These are phyloP conservation scores for Protomyces macrosporus DNA, from an alignment of 1,139 yeast species.

Conservation along the genomic window DNA sequence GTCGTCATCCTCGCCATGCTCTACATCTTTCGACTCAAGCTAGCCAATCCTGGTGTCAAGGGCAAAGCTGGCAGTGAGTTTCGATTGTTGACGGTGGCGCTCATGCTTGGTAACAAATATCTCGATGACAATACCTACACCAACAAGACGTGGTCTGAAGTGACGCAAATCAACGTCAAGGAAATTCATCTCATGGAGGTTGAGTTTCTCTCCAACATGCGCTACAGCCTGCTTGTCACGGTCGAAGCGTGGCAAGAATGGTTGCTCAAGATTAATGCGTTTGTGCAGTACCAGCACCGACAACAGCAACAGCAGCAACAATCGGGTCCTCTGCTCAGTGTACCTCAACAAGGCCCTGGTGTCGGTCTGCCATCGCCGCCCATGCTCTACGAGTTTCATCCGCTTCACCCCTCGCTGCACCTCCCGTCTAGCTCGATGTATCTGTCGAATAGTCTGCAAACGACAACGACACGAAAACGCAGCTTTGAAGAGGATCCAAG, in stretches of 20 bases:
- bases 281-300: constrained; percentile 21
- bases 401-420: background rate
- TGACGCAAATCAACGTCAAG: constrained; percentile 62
- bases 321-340: background rate
- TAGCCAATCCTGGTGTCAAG: constrained; percentile 34
- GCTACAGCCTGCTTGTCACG: constrained; percentile 35
- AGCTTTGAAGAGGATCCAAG: constrained; percentile 2
- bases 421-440: background rate
- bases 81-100: constrained; percentile 58
- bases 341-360: background rate
- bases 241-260: constrained; percentile 24
- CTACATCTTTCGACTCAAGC: constrained; percentile 39
- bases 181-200: constrained; percentile 62
- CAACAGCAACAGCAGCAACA: background rate
- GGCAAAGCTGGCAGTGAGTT: constrained; percentile 45
- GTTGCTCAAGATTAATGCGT: constrained; percentile 11
- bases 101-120: constrained; percentile 77
- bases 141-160: constrained; percentile 87
- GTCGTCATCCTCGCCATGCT: constrained; percentile 40
- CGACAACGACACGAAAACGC: constrained; percentile 4
- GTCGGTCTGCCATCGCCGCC: constrained; percentile 12
- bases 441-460: background rate
- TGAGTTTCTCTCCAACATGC: constrained; percentile 39
- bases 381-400: background rate
- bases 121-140: constrained; percentile 92